phyloP scores from a whole-genome alignment of 495 filamentous ascomycete genomes.

The Penicillium angulare region DNA sequence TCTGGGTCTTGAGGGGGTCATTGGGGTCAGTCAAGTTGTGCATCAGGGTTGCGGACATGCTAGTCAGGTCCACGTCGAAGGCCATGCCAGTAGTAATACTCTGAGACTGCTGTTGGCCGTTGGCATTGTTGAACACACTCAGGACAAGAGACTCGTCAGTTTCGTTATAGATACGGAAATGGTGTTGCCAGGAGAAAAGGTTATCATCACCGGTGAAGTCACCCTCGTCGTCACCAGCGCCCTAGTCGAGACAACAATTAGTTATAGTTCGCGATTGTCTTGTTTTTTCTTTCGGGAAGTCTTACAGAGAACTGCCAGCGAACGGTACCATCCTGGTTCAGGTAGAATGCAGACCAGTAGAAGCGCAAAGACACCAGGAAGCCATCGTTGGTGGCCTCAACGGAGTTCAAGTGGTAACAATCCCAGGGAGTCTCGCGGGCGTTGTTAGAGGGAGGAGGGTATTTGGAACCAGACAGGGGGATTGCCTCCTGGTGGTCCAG shows the following conservation, averaged over 20 bases:
- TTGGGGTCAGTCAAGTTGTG: conserved; percentile 20
- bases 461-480: conserved; percentile 1
- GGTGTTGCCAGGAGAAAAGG: conserved; percentile 32
- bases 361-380: conserved; percentile 35
- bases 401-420: conserved; percentile 41
- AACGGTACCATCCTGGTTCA: conserved; percentile 28
- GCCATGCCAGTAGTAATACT: conserved; percentile 14
- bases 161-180: conserved; percentile 22
- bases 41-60: conserved; percentile 4
- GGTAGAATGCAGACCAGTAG: conserved; percentile 28
- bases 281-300: background rate
- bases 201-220: conserved; percentile 32
- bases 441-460: background rate
- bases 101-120: background rate
- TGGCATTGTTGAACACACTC: conserved; percentile 29
- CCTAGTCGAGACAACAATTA: background rate
- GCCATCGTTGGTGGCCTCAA: conserved; percentile 24
- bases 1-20: conserved; percentile 26
- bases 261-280: background rate
- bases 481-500: conserved; percentile 23
- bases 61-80: conserved; percentile 18
- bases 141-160: conserved; percentile 19
- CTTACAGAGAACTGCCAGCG: conserved; percentile 27
- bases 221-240: conserved; percentile 26
- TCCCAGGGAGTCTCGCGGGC: conserved; percentile 27